These are phyloP conservation scores for Erythrophleum fordii DNA, from an alignment of 306 rosid species.

Conservation along the genomic window DNA sequence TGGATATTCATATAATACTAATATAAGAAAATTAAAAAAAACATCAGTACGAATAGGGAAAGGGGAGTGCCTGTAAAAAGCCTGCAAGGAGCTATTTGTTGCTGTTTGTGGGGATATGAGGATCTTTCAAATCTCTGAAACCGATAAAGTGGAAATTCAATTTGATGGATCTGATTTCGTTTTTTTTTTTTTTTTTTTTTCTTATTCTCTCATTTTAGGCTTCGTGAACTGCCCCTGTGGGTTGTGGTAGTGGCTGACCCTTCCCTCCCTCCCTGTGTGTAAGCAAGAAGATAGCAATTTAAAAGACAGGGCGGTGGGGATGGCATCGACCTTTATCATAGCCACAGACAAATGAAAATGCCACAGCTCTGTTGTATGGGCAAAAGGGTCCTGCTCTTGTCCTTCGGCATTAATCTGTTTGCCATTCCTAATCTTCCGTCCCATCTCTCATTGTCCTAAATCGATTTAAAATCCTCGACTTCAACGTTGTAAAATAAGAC, in stretches of 20 bases:
- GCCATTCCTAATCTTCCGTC: too few species aligned
- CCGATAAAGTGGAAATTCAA: conserved; percentile 57
- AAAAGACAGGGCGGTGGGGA: background rate
- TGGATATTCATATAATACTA: background rate
- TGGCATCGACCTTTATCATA: background rate
- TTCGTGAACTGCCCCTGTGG: background rate
- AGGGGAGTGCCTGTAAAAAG: conserved; percentile 50
- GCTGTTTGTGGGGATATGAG: conserved; percentile 66
- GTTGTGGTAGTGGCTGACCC: too few species aligned
- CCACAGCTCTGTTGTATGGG: background rate
- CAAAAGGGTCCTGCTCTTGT: too few species aligned
- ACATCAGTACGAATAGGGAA: conserved; percentile 49
- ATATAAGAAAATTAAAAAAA: background rate
- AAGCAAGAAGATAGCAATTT: background rate
- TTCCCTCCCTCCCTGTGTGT: too few species aligned
- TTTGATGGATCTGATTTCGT: conserved; percentile 37
- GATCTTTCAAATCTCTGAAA: conserved; percentile 55
- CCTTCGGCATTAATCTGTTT: too few species aligned
- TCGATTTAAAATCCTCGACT: too few species aligned
- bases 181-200: background rate
- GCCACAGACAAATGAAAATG: background rate
- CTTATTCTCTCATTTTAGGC: background rate
- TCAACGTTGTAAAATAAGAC: too few species aligned
- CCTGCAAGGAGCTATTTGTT: conserved; percentile 64
- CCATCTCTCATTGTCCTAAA: too few species aligned